Evolutionary conservation across 2,329 filamentous ascomycete species (phyloP).

Genomic region (Fusarium dimerum): DNA sequence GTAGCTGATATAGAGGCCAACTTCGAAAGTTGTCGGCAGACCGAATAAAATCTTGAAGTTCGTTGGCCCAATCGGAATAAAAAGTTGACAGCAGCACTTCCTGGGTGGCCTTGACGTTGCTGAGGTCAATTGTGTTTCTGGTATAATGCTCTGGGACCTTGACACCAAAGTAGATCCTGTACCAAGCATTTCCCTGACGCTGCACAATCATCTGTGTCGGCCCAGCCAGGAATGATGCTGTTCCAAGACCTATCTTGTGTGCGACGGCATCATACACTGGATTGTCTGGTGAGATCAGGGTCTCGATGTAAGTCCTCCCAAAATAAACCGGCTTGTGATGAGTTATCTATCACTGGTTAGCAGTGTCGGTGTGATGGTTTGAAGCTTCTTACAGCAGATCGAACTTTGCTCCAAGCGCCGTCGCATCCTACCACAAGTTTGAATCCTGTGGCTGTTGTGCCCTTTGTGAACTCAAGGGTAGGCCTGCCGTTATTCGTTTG

Average conservation of each 20-base stretch:
- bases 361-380: not conserved
- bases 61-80: not conserved
- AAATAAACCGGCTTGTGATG: not conserved
- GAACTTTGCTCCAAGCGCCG: not conserved
- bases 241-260: not conserved
- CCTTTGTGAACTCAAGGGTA: not conserved
- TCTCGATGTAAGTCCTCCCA: not conserved
- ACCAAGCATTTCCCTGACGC: not conserved
- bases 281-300: not conserved
- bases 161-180: slow-evolving; percentile 2
- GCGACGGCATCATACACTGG: not conserved
- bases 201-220: not conserved
- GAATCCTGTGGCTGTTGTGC: not conserved
- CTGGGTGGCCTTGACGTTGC: not conserved
- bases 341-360: not conserved
- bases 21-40: not conserved
- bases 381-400: not conserved
- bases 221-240: not conserved
- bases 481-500: not conserved
- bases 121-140: not conserved
- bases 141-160: not conserved
- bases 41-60: not conserved
- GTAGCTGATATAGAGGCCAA: not conserved
- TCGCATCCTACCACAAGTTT: not conserved
- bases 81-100: not conserved